Evolutionary conservation across 495 filamentous ascomycete genomes (phyloP).

Genomic region (Aspergillus ostianus): DNA sequence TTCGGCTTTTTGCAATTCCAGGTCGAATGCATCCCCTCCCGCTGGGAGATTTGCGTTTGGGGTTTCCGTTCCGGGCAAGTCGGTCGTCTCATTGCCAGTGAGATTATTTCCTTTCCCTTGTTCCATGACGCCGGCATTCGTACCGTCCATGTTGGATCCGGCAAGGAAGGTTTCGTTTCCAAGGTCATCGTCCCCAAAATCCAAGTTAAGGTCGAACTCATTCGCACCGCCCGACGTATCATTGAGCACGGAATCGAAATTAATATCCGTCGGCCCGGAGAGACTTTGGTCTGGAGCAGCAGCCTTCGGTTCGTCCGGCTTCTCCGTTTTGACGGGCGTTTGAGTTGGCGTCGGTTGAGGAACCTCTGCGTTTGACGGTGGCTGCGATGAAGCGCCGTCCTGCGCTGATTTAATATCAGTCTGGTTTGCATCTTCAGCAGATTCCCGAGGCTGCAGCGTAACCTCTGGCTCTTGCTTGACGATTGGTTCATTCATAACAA

Average conservation of each 20-base stretch:
- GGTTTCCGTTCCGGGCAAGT: conserved; percentile 30
- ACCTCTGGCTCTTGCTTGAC: conserved; percentile 18
- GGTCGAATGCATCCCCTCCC: conserved; percentile 43
- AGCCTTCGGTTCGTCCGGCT: conserved; percentile 17
- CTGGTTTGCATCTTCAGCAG: conserved; percentile 14
- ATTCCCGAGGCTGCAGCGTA: conserved; percentile 16
- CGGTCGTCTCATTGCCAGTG: conserved; percentile 23
- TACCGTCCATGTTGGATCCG: conserved; percentile 32
- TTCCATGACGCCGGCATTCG: conserved; percentile 20
- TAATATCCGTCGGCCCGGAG: conserved; percentile 32
- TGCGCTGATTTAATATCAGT: conserved; percentile 19
- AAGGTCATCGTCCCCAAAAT: conserved; percentile 46
- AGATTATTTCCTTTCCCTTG: conserved; percentile 19
- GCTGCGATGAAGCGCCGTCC: conserved; percentile 10
- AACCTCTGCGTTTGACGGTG: conserved; percentile 17
- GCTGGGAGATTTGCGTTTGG: conserved; percentile 30
- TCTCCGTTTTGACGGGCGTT: conserved; percentile 26
- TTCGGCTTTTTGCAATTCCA: conserved; percentile 37
- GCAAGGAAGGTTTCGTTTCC: conserved; percentile 45
- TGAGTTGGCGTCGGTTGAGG: conserved; percentile 17
- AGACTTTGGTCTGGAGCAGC: conserved; percentile 20
- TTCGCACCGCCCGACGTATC: conserved; percentile 29
- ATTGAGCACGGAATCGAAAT: conserved; percentile 41
- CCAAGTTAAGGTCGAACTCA: conserved; percentile 46
- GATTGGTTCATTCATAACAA: conserved; percentile 31